These are phyloP conservation scores for Cordia subcordata DNA, from an alignment of 257 asterid species.

Conservation along the genomic window DNA sequence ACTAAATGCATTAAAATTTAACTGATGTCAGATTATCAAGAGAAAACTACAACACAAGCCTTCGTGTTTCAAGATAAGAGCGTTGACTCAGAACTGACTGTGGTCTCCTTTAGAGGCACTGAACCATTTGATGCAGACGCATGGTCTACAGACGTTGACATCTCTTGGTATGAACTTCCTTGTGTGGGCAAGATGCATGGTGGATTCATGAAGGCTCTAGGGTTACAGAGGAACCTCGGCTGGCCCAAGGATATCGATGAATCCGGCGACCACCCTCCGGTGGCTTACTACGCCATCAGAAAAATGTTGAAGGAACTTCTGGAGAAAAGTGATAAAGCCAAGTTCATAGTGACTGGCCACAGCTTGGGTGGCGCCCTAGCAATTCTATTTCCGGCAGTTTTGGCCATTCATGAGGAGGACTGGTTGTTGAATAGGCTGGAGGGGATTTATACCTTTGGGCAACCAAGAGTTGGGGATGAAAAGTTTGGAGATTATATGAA, in stretches of 20 bases:
- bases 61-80: constrained; percentile 33
- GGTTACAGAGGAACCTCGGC: constrained; percentile 36
- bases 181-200: constrained; percentile 41
- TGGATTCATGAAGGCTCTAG: constrained; percentile 53
- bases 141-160: constrained; percentile 48
- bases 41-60: constrained; percentile 39
- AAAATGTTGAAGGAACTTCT: constrained; percentile 18
- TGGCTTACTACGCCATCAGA: constrained; percentile 43
- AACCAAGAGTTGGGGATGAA: constrained; percentile 49
- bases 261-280: constrained; percentile 20
- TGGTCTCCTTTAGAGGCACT: constrained; percentile 50
- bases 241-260: constrained; percentile 29
- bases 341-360: constrained; percentile 46
- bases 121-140: constrained; percentile 34
- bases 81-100: constrained; percentile 17
- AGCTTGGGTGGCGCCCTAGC: constrained; percentile 58
- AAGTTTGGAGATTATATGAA: constrained; percentile 33
- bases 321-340: constrained; percentile 17
- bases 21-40: constrained; percentile 24
- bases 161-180: constrained; percentile 40
- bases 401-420: constrained; percentile 30
- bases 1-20: neutral
- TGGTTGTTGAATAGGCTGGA: constrained; percentile 37
- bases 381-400: constrained; percentile 30
- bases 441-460: constrained; percentile 50